Base-by-base conservation (phyloP, 352 stramenopile genomes). In the Phytopythium aichiense region DNA sequence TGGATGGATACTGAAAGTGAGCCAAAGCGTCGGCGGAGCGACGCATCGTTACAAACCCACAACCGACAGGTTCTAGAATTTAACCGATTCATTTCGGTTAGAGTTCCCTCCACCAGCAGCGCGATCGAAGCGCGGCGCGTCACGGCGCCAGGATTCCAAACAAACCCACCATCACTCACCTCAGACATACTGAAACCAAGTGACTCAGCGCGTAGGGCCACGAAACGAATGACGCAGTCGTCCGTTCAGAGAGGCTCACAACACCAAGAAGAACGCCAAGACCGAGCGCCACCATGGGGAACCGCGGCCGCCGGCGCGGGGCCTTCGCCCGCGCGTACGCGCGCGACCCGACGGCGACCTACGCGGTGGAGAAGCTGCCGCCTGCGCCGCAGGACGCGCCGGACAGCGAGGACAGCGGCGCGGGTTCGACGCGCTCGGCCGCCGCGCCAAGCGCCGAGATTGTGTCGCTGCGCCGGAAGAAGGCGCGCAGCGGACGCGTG, bases 221-320 rank as follows among this genome's bases (percentile, higher is more conserved):
- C 20, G 42, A 49, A 49, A 49, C 42, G 42, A 11, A 25, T 25
- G 42, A 25, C 42, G 20, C 42, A 25, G n/a, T n/a, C 42, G 18
- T 7, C 40, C 15, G 18, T 16, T 22, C 4, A 23, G 42, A 28
- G 42, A 28, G 18, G 20, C 42, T 7, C 15, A 46, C 18, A 46
- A 2, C 40, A 46, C 13, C 35, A 40, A 15, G 35, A 40, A 46
- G 40, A 46, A 22, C 18, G 37, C 30, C 28, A 42, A 9, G 50
- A 28, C 38, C 5, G 38, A 45, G 7, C 35, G 35, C 35, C 35
- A 8, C 35, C 8, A 92, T 92, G 83, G 79, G 81, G n/a, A 89
- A 87, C 68, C 87, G 86, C 43, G 74, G 72, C 11, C 75, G 76
- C 20, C 77, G 83, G 53, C 72, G 79, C 23, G 64, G 71, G 4